Evolutionary conservation across 2,329 filamentous ascomycete genomes (phyloP).

Genomic region (Colletotrichum lindemuthianum): DNA sequence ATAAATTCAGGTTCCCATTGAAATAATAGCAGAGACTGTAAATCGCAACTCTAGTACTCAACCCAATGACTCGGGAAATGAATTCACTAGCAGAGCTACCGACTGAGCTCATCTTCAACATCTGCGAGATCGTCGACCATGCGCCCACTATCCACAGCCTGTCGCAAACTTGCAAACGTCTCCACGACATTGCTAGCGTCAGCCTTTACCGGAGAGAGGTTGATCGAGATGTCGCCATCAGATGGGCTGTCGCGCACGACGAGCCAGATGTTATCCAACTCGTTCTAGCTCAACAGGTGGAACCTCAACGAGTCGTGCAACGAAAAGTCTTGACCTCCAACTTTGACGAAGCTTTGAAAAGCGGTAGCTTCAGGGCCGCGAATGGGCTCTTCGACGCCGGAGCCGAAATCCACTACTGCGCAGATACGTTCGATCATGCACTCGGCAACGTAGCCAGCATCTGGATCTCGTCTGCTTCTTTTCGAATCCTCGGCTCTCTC

Average conservation of each 20-base stretch:
- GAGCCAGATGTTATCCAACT: background rate
- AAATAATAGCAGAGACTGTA: too few species aligned
- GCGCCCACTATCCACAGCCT: background rate
- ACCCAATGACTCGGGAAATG: background rate
- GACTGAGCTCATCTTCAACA: background rate
- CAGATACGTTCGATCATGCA: rapidly evolving
- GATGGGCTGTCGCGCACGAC: background rate
- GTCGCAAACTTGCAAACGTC: background rate
- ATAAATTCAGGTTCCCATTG: too few species aligned
- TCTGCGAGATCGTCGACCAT: background rate
- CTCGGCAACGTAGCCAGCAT: too few species aligned
- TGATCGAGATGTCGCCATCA: background rate
- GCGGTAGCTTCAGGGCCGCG: slow-evolving; percentile 3
- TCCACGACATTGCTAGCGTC: background rate
- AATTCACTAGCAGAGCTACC: background rate
- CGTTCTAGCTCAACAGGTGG: background rate
- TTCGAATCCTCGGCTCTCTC: background rate
- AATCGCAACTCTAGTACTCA: too few species aligned
- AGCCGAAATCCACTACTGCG: background rate
- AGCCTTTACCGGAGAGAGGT: background rate
- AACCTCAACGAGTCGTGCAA: background rate
- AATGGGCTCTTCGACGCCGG: background rate
- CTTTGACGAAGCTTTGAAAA: background rate
- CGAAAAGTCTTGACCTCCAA: background rate
- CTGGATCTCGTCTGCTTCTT: too few species aligned